Base-by-base conservation (phyloP, 1,139 yeast species). In the Yamadazyma sp. region DNA sequence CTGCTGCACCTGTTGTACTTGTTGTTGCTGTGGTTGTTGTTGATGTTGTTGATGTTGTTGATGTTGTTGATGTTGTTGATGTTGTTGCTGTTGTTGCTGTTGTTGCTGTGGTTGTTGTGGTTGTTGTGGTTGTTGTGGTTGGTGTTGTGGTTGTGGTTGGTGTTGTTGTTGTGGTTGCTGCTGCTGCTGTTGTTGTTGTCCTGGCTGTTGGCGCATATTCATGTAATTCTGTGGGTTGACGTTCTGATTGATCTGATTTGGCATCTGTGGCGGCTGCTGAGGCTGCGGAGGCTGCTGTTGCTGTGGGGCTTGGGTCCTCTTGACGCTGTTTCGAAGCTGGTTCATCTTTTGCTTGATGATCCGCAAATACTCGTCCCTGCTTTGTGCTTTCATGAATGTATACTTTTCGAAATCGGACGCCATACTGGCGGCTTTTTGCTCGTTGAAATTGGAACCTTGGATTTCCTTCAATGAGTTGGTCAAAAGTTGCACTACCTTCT, bases 351-450 rank as follows among this genome's bases (percentile, higher is more conserved):
- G 69, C 47, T 63, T 67, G 43, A 72, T 66, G 33, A 61, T 50
- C 36, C 64, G 48, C 36, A 71, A 53, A 46, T 72, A 72, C 36
- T 71, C 77, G 37, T 71, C 76, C 33, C 69, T 55, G 36, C 65
- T 55, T 40, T 55, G 61, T 8, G 73, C 56, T 45, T 67, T 68
- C 53, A 61, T 58, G 45, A 69, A 71, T 18, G 74, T 68, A 43
- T 55, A 62, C 50, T 68, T 69, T 45, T 72, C 77, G 46, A 70
- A 71, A 41, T 70, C 76, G 38, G 64, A 70, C 20, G 77, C 75
- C 62, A 70, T 66, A 30, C 57, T 54, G 16, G 65, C 58, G 17
- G 73, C 74, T 38, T 66, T 59, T 41, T 66, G 71, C 23, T 62
- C 62, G 47, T 69, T 69, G 45, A 61, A 66, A 45, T 55, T 62